Percentiles rank a stretch among this genome's conserved stretches.
Conservation (phyloP, 306 rosid species). For the Biancaea sappan region DNA sequence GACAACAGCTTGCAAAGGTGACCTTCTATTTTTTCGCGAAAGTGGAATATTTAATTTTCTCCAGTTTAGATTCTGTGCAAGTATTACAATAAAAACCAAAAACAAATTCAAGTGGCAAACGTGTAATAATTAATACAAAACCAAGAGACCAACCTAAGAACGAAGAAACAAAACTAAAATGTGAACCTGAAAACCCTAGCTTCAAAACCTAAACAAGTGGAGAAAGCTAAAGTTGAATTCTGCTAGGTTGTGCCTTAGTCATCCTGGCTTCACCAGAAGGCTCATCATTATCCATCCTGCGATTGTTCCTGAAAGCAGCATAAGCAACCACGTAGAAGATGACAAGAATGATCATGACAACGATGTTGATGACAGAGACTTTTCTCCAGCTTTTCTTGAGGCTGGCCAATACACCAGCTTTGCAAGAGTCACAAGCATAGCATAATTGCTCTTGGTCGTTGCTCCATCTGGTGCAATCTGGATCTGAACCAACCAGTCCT, state of each 20-base stretch:
- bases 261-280: constrained; percentile 76
- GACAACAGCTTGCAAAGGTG: background rate
- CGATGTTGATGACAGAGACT: constrained; percentile 84
- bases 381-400: constrained; percentile 90
- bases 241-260: constrained; percentile 77
- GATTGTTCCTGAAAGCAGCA: constrained; percentile 82
- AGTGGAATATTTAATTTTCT: constrained; percentile 7
- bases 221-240: constrained; percentile 52
- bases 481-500: constrained; percentile 37
- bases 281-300: constrained; percentile 76
- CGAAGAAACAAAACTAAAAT: too few relatives aligned
- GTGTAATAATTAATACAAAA: constrained; percentile 22
- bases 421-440: constrained; percentile 80
- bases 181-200: background rate
- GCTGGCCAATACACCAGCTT: constrained; percentile 88
- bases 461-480: constrained; percentile 76
- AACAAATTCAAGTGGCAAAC: constrained; percentile 23
- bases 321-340: constrained; percentile 68
- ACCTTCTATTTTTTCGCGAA: background rate
- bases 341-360: constrained; percentile 69
- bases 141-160: background rate
- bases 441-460: constrained; percentile 75
- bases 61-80: too few relatives aligned
- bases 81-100: background rate
- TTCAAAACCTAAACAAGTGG: constrained; percentile 11